These are phyloP conservation scores for Cordyceps javanica DNA, from an alignment of 2,329 filamentous ascomycete genomes.

Conservation along the genomic window DNA sequence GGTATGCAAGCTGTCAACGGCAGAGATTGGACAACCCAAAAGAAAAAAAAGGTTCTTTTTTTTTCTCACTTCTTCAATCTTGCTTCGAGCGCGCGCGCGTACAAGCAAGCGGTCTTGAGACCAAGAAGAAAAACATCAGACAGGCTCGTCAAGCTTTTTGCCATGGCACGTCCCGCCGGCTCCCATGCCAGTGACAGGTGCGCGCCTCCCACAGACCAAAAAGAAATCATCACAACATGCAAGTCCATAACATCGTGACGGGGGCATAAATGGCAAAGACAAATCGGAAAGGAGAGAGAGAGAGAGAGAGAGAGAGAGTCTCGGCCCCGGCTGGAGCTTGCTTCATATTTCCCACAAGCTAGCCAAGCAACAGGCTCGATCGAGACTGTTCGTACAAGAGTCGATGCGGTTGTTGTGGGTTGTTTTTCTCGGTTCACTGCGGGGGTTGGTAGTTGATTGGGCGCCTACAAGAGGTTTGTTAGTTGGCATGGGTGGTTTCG, in stretches of 20 bases:
- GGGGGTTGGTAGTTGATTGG: constrained; percentile 80
- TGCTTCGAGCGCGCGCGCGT: background rate
- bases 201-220: background rate
- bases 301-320: background rate
- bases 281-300: constrained; percentile 12
- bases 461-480: constrained; percentile 48
- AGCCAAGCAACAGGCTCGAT: constrained; percentile 1
- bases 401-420: background rate
- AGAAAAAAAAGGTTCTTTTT: background rate
- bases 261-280: constrained; percentile 18
- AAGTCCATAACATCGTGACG: constrained; percentile 20
- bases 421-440: constrained; percentile 31
- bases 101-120: background rate
- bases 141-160: background rate
- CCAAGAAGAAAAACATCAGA: constrained; percentile 1
- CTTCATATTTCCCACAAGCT: background rate
- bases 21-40: constrained; percentile 7
- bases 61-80: constrained; percentile 4
- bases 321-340: background rate
- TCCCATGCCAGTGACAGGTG: background rate
- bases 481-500: background rate
- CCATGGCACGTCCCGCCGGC: background rate
- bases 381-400: constrained; percentile 11
- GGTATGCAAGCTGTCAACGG: constrained; percentile 1
- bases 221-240: constrained; percentile 16